Base-by-base conservation (phyloP, 2,329 filamentous ascomycete genomes). In the Thielaviopsis ethacetica region DNA sequence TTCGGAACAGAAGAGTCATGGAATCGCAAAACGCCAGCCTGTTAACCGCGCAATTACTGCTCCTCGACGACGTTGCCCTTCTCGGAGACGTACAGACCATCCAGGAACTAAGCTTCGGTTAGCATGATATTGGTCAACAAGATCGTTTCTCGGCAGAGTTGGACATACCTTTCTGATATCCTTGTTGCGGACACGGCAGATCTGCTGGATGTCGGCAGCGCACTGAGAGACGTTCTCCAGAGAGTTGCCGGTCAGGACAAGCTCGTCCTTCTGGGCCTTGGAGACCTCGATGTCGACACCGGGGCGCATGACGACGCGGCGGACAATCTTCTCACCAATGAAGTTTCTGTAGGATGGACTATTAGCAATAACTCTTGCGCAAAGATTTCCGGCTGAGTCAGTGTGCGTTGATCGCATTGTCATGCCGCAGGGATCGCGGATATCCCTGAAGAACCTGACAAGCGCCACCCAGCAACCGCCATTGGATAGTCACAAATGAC, bases 141-240 rank as follows among this genome's bases (percentile, higher is more conserved):
- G 41, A 17, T 15, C n/a, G 10, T 41, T 22, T 5, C 9, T 47
- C 13, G 15, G 50, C 34, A 54, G 19, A 55, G 38, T 30, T 41
- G 41, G 10, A 10, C 76, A 67, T 72, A 90, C 86, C 87, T 96
- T 96, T 81, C 94, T 90, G 82, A 98, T 98, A 95, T 98, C 93
- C 90, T 98, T 98, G 88, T 98, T 98, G 76, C 90, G 85, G 77
- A 98, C 93, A 79, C 84, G 84, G 90, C 93, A 98, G 78, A 93
- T 91, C 79, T 98, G 93, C 83, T 98, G 93, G 75, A 98, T 96
- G 76, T 98, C 93, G 77, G 93, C 93, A 67, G 93, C 93, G 72
- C 85, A 90, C 81, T 98, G 93, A 71, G 93, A 98, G 66, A 98
- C 93, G 73, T 84, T 84, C 83, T 98, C 94, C 69, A 98, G 82